Evolutionary conservation across 345 rosid species (phyloP), one percentile per base, ranked within the genome.

Genomic region (Viola odorata): DNA sequence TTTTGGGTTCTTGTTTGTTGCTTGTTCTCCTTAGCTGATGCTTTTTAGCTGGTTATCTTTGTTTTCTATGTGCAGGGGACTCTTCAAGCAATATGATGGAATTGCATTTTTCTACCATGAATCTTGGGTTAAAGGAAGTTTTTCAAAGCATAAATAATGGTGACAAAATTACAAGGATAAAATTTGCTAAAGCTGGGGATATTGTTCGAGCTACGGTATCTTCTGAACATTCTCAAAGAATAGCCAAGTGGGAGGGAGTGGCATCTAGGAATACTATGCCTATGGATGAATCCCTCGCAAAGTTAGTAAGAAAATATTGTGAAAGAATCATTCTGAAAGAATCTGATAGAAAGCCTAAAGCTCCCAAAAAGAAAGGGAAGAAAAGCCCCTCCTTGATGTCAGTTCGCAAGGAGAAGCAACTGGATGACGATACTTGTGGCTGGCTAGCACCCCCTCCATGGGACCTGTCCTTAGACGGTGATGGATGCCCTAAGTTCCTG

Each of bases 381-480:
- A 79, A 61, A 71, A 66, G 65, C 53, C 61, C 80, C 5, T 49
- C 76, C 9, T 44, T 64, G 16, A 68, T 57, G 64, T 51, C 67
- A 50, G 66, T 51, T 66, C 45, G 61, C 66, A 69, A 77, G 69
- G 76, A 72, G 61, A 82, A 75, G 58, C 68, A 57, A 60, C 53
- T 69, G 41, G 77, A 23, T 23, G 32, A 76, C 41, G 60, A 61
- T 69, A 61, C 56, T 58, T 62, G 52, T 39, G 84, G 80, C 57
- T 92, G 96, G 94, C 80, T 81, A 81, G 96, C 88, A 10, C 85
- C 80, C n/a, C 82, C 91, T 7, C 94, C 96, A 58, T 92, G 96
- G 98, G 96, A 89, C 69, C 45, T 74, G 50, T 80, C 89, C 49
- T 62, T 69, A 10, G 91, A 94, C 2, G 98, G 98, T 55, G 91